These are phyloP conservation scores for Botryosphaeria dothidea DNA, from an alignment of 2,329 filamentous ascomycete genomes.

Conservation along the genomic window DNA sequence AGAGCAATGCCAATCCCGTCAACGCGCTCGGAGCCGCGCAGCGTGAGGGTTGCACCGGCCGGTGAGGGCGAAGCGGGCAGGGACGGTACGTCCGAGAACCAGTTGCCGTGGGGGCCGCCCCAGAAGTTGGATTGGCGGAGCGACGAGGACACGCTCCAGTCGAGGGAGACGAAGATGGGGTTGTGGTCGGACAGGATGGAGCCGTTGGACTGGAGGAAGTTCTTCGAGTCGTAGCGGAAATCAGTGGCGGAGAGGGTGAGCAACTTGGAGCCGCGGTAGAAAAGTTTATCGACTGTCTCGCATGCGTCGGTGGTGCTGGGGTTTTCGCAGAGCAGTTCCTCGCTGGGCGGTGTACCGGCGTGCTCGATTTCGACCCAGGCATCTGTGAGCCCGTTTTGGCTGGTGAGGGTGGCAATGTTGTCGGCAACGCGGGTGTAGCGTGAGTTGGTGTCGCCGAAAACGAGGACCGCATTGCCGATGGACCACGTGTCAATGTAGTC, in stretches of 20 bases:
- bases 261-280: slow-evolving; percentile 57
- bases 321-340: slow-evolving; percentile 55
- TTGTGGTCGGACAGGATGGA: slow-evolving; percentile 65
- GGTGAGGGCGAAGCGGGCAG: slow-evolving; percentile 35
- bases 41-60: slow-evolving; percentile 34
- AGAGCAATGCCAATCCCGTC: slow-evolving; percentile 54
- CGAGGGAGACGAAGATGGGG: slow-evolving; percentile 60
- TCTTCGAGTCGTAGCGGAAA: slow-evolving; percentile 57
- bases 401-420: slow-evolving; percentile 53
- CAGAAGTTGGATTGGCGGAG: slow-evolving; percentile 50
- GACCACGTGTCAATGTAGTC: slow-evolving; percentile 59
- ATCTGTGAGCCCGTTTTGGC: slow-evolving; percentile 57
- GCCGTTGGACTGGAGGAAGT: slow-evolving; percentile 60
- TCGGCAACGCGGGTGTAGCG: slow-evolving; percentile 62
- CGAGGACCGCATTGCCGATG: slow-evolving; percentile 60
- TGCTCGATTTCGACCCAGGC: slow-evolving; percentile 59
- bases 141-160: slow-evolving; percentile 28
- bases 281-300: slow-evolving; percentile 68
- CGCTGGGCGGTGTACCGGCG: slow-evolving; percentile 25
- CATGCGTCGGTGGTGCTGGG: slow-evolving; percentile 57
- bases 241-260: slow-evolving; percentile 49
- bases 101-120: slow-evolving; percentile 53
- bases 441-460: slow-evolving; percentile 67
- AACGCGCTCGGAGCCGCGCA: slow-evolving; percentile 52
- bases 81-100: slow-evolving; percentile 56